A percentile compares a stretch with the other conserved stretches of the same genome.
Evolutionary conservation across 371 early-diverging fungal genomes (phyloP).

Genomic region (Rhizopus delemar): DNA sequence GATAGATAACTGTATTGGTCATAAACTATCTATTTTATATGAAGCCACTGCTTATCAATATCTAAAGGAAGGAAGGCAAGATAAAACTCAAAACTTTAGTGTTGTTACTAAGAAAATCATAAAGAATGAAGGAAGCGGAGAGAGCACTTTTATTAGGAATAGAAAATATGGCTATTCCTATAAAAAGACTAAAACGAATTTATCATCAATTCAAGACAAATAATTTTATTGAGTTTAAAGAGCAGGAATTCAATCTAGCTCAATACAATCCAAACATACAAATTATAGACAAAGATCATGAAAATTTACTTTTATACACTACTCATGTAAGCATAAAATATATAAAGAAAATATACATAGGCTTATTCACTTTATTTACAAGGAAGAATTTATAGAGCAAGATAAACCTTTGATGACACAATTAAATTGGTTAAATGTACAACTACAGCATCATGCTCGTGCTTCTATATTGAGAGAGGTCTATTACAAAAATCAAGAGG

Average conservation of each 20-base stretch:
- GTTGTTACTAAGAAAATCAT: not conserved
- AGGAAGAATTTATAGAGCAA: not conserved
- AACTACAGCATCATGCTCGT: slow-evolving; percentile 17
- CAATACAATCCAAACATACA: not conserved
- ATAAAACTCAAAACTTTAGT: not conserved
- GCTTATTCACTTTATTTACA: not conserved
- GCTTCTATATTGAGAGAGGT: slow-evolving; percentile 22
- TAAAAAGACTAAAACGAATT: slow-evolving; percentile 15
- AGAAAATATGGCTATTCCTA: slow-evolving; percentile 25
- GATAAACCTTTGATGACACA: not conserved
- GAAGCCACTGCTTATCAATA: slow-evolving; percentile 27
- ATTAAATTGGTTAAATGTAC: slow-evolving; percentile 15
- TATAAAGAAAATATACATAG: not conserved
- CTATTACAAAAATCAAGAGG: not conserved
- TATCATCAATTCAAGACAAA: slow-evolving; percentile 3
- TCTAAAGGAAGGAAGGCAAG: slow-evolving; percentile 9
- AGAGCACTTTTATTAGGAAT: slow-evolving; percentile 23
- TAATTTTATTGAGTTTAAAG: slow-evolving; percentile 5
- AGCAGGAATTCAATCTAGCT: not conserved
- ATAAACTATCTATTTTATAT: slow-evolving; percentile 30
- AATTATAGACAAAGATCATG: not conserved
- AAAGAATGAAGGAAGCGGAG: slow-evolving; percentile 21
- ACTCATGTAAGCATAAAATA: not conserved
- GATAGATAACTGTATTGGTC: slow-evolving; percentile 32
- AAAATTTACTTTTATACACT: not conserved